A percentile compares a stretch with the other conserved stretches of the same genome.
Evolutionary conservation across 164 flowering plant genomes (phyloP).

Genomic region (Cinnamomum micranthum): DNA sequence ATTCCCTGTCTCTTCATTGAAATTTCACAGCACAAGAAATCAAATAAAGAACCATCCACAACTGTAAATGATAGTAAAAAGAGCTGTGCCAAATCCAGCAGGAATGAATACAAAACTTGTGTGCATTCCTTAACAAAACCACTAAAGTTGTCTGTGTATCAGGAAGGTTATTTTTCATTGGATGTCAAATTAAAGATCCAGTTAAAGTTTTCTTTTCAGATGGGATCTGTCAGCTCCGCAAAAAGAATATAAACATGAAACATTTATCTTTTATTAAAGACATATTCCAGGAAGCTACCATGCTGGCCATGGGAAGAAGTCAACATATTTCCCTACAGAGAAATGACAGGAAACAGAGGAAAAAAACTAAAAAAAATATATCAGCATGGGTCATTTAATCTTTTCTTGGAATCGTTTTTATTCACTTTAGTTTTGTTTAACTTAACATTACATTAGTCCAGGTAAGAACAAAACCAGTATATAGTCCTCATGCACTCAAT

Average conservation of each 20-base stretch:
- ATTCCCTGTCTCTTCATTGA: not conserved
- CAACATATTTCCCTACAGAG: not conserved
- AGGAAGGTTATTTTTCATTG: slow-evolving; percentile 3
- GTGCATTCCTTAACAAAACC: not conserved
- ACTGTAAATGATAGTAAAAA: not conserved
- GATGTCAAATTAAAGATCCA: slow-evolving; percentile 60
- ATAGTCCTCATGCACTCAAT: too few species aligned
- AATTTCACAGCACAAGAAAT: not conserved
- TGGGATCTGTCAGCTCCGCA: slow-evolving; percentile 87
- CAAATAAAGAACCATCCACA: not conserved
- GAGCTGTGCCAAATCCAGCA: not conserved
- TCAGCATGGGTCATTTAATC: too few species aligned
- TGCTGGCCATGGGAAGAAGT: not conserved
- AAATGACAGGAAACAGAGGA: not conserved
- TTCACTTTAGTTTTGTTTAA: too few species aligned
- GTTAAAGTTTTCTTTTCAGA: slow-evolving; percentile 59
- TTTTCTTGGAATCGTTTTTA: too few species aligned
- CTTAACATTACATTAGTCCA: too few species aligned
- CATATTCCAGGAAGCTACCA: not conserved
- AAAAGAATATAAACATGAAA: not conserved
- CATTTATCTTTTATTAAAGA: not conserved
- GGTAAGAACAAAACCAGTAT: too few species aligned
- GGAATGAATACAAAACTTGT: not conserved
- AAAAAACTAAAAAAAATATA: too few species aligned
- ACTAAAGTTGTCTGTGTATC: not conserved